Evolutionary conservation across 805 yeast species (phyloP).

Genomic region (Metschnikowia aberdeeniae): DNA sequence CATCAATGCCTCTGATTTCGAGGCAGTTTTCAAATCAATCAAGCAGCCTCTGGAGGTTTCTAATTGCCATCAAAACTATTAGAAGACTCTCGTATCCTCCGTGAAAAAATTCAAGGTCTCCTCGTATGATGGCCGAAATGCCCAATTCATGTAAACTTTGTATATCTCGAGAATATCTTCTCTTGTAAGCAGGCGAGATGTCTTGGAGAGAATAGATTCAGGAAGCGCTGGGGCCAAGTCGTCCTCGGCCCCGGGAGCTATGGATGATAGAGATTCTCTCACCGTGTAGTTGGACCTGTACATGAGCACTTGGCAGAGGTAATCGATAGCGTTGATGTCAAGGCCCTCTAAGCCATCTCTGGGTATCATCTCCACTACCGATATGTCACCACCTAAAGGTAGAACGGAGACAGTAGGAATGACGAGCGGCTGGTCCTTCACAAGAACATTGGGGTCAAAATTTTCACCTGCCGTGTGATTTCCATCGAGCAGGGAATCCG

Average conservation of each 20-base stretch:
- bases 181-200: conserved; percentile 45
- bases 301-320: conserved; percentile 42
- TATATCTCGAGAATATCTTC: conserved; percentile 55
- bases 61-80: background rate
- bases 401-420: conserved; percentile 25
- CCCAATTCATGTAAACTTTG: conserved; percentile 65
- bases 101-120: conserved; percentile 16
- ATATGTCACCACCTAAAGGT: conserved; percentile 37
- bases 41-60: background rate
- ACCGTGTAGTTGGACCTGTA: conserved; percentile 40
- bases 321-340: conserved; percentile 58
- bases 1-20: background rate
- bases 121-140: conserved; percentile 66
- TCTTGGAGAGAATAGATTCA: conserved; percentile 37
- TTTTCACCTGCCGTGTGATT: conserved; percentile 21
- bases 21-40: background rate
- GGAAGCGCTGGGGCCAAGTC: conserved; percentile 35
- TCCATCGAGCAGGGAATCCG: conserved; percentile 18
- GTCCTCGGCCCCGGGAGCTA: conserved; percentile 81
- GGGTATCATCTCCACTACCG: conserved; percentile 55
- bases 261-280: conserved; percentile 41
- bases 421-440: conserved; percentile 35
- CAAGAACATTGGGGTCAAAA: conserved; percentile 34
- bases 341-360: conserved; percentile 21
- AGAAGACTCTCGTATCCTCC: conserved; percentile 15